Conservation (phyloP, 2,329 filamentous ascomycete genomes). For the Aspergillus sp. region DNA sequence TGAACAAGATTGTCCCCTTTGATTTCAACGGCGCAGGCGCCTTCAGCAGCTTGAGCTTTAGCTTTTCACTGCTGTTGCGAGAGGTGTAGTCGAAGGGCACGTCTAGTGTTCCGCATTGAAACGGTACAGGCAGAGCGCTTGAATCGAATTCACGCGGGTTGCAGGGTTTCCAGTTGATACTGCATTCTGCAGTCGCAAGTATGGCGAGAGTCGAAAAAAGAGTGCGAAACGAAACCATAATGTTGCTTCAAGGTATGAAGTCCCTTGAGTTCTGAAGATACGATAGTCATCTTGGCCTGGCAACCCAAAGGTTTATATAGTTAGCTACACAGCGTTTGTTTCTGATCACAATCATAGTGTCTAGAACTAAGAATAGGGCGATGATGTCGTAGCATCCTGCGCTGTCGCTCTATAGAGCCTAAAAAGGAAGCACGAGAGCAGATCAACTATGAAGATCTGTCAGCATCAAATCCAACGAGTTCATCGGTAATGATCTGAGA, state of each 20-base stretch:
- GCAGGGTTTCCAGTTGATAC: background rate
- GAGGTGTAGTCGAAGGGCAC: constrained; percentile 14
- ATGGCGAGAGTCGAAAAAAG: background rate
- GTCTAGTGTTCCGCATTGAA: constrained; percentile 11
- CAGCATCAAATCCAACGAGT: background rate
- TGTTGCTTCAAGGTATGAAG: background rate
- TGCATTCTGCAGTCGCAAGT: background rate
- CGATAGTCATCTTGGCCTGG: background rate
- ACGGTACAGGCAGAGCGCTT: background rate
- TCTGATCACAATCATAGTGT: background rate
- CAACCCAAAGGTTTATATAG: background rate
- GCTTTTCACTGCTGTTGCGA: background rate
- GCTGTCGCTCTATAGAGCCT: background rate
- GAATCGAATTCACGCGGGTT: constrained; percentile 1
- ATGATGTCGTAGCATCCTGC: background rate
- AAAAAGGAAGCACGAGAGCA: background rate
- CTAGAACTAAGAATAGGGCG: background rate
- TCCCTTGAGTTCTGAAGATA: background rate
- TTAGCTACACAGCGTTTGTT: background rate
- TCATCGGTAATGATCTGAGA: background rate
- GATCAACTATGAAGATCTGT: background rate
- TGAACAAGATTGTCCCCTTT: constrained; percentile 8
- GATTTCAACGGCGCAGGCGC: constrained; percentile 10
- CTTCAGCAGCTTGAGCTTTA: constrained; percentile 8
- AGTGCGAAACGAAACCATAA: constrained; percentile 32